Evolutionary conservation across 495 filamentous ascomycete species (phyloP).

Genomic region (Aspergillus taichungensis): DNA sequence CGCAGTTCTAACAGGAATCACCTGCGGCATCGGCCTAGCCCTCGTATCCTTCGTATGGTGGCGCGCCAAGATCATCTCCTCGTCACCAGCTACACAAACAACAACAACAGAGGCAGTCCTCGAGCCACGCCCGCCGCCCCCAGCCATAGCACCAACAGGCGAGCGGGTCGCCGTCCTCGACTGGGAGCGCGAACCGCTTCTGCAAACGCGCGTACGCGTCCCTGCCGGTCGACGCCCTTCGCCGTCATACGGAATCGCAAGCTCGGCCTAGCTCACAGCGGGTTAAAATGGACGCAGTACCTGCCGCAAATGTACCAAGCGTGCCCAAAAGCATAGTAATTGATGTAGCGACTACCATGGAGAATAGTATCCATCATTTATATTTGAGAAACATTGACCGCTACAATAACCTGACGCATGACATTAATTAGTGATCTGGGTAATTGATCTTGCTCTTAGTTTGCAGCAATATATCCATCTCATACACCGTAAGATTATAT

Average conservation of each 20-base stretch:
- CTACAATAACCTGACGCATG: no score
- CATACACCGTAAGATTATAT: no score
- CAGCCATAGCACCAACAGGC: neutral
- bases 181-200: conserved; percentile 8
- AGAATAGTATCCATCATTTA: no score
- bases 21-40: conserved; percentile 47
- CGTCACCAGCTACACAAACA: neutral
- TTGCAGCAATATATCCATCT: no score
- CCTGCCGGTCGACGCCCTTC: neutral
- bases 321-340: no score
- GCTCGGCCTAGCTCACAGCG: no score
- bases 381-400: no score
- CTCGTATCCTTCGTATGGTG: conserved; percentile 54
- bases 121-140: neutral
- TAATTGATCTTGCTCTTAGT: no score
- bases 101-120: neutral
- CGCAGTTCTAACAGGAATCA: conserved; percentile 50
- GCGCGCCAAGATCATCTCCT: conserved; percentile 13
- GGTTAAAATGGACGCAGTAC: no score
- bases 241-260: neutral
- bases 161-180: conserved; percentile 6
- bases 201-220: neutral
- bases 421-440: no score
- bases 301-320: no score
- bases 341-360: no score